These are phyloP conservation scores for Pseudogymnoascus sp. DNA, from an alignment of 2,329 filamentous ascomycete genomes.

Conservation along the genomic window DNA sequence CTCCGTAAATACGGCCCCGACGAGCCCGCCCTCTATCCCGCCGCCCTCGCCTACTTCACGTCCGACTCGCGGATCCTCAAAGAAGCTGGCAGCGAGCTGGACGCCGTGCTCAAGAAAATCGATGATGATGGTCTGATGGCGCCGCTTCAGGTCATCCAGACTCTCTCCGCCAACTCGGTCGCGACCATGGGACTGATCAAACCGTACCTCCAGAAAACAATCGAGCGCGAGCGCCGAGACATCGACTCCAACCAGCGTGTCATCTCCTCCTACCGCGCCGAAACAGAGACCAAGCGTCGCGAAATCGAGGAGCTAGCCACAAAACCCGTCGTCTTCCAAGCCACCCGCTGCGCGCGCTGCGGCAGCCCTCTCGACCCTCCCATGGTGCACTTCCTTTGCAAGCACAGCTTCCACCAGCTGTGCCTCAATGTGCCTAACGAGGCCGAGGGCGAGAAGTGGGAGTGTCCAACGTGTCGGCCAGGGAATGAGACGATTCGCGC, in stretches of 20 bases:
- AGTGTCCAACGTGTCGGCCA: slow-evolving; percentile 78
- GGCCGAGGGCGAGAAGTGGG: slow-evolving; percentile 50
- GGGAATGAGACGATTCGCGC: slow-evolving; percentile 84
- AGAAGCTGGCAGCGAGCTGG: slow-evolving; percentile 80
- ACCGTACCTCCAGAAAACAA: slow-evolving; percentile 79
- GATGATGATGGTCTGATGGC: slow-evolving; percentile 89
- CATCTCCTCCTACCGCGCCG: slow-evolving; percentile 72
- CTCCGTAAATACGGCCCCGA: slow-evolving; percentile 84
- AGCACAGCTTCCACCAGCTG: slow-evolving; percentile 90
- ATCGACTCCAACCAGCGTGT: slow-evolving; percentile 72
- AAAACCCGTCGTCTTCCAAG: slow-evolving; percentile 83
- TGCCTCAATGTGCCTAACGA: slow-evolving; percentile 56
- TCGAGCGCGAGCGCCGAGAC: slow-evolving; percentile 78
- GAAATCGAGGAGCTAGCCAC: slow-evolving; percentile 70
- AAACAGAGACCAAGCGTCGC: slow-evolving; percentile 69
- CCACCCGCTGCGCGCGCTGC: slow-evolving; percentile 80
- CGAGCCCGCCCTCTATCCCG: slow-evolving; percentile 85
- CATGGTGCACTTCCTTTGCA: slow-evolving; percentile 91
- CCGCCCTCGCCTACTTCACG: slow-evolving; percentile 87
- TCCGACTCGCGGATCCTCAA: slow-evolving; percentile 72
- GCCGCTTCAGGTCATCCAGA: slow-evolving; percentile 92
- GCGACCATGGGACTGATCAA: slow-evolving; percentile 98
- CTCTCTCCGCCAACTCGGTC: slow-evolving; percentile 67
- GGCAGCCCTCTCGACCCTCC: slow-evolving; percentile 68
- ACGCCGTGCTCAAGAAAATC: slow-evolving; percentile 73